Percentiles rank a stretch among this genome's conserved stretches.
Conservation (phyloP, 73 alveolate species). For the Paramecium sexaurelia region DNA sequence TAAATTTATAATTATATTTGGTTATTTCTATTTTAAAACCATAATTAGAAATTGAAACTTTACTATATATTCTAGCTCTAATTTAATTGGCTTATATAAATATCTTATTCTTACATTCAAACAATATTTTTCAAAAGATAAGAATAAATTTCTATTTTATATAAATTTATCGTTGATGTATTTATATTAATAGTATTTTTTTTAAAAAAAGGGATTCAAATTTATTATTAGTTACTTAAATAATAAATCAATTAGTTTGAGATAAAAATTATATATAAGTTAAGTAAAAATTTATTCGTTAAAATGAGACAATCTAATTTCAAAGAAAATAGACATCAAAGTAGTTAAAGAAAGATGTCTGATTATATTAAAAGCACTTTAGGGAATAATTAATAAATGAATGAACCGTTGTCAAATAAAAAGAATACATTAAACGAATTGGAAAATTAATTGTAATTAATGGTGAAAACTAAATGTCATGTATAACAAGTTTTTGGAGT, state of each 20-base stretch:
- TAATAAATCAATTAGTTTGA: not conserved
- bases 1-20: too few species aligned
- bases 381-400: not conserved
- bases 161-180: too few species aligned
- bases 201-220: too few species aligned
- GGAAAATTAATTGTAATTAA: not conserved
- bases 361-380: not conserved
- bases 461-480: not conserved
- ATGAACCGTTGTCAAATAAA: not conserved
- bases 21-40: too few species aligned
- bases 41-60: too few species aligned
- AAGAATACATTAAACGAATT: not conserved
- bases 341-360: slow-evolving; percentile 21
- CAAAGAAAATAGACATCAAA: not conserved
- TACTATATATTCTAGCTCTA: too few species aligned
- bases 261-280: not conserved
- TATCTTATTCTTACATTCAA: too few species aligned
- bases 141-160: too few species aligned
- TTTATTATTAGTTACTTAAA: too few species aligned
- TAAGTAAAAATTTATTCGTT: slow-evolving; percentile 1
- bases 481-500: not conserved
- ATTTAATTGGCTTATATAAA: too few species aligned
- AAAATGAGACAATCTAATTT: not conserved
- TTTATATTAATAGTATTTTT: too few species aligned
- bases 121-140: too few species aligned